Base-by-base conservation (phyloP, 257 asterid genomes). In the Solanum pinnatisectum region DNA sequence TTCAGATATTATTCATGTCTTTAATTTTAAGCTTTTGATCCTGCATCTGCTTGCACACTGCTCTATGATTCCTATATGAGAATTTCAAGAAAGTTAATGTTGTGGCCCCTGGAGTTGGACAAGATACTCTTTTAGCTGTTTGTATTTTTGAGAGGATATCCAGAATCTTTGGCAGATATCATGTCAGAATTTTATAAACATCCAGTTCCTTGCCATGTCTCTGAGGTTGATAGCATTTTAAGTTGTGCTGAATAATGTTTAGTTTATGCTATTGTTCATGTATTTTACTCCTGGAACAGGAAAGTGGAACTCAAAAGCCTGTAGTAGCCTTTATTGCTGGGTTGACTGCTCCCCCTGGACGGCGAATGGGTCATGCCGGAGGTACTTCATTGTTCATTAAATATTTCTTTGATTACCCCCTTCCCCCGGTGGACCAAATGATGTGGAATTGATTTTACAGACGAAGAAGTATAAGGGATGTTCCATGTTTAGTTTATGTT, bases 351-450 rank as follows among this genome's bases (percentile, higher is more conserved):
- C 98, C 98, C 49, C 98, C 98, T 83, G 98, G 98, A 79, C 93
- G 99, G 87, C 93, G 98, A 88, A 97, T 97, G 98, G 98, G 98
- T 79, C 98, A 97, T 81, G 98, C 98, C 49, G 98, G 99, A 96
- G 98, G 99, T 97, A 94, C 52, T 84, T 68, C 30, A 3, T 88
- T 74, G 39, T 87, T 20, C 40, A 37, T 35, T 11, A 76, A 39
- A 37, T 39, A 76, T 76, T 76, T 76, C 12, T 76, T 22, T 73
- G 81, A 73, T 73, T 18, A 20, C 25, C 25, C 68, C 68, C 60
- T 8, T 2, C 1, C 59, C 22, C 59, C 5, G 27, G 3, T 0
- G 10, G 10, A 6, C 37, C 37, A 35, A 72, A 35, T 4, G 59
- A 77, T 39, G 13, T 77, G 84, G 36, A 40, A 40, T 25, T 77